These are phyloP conservation scores for Fusarium buharicum DNA, from an alignment of 2,329 filamentous ascomycete species.

Conservation along the genomic window DNA sequence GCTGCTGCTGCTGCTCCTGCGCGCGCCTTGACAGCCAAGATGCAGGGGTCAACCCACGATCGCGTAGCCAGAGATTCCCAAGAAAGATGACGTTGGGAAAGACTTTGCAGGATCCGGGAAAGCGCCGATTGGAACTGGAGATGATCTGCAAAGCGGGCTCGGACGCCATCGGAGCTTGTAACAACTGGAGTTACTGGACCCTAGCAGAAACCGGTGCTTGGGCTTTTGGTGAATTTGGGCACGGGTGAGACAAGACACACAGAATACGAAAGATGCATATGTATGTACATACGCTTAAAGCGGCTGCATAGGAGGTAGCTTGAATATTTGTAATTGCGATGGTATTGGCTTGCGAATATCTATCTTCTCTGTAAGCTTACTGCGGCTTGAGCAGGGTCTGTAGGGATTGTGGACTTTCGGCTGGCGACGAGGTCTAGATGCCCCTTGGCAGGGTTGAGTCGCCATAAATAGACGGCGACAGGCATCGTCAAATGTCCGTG, in stretches of 20 bases:
- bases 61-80: slow-evolving; percentile 35
- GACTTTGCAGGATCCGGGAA: slow-evolving; percentile 43
- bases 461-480: slow-evolving; percentile 20
- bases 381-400: no score
- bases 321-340: not conserved
- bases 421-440: slow-evolving; percentile 25
- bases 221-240: slow-evolving; percentile 15
- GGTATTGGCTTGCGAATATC: no score
- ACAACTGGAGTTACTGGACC: slow-evolving; percentile 35
- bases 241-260: slow-evolving; percentile 16
- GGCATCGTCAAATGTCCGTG: slow-evolving; percentile 3
- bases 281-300: slow-evolving; percentile 15
- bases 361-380: slow-evolving; percentile 1
- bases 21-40: slow-evolving; percentile 16
- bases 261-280: not conserved
- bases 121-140: slow-evolving; percentile 48
- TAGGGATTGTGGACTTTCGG: not conserved
- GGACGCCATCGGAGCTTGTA: slow-evolving; percentile 32
- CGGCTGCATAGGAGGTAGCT: slow-evolving; percentile 8
- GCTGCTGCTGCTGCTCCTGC: no score
- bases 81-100: slow-evolving; percentile 34
- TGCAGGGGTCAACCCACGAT: slow-evolving; percentile 39
- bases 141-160: slow-evolving; percentile 46
- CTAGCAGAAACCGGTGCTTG: slow-evolving; percentile 27
- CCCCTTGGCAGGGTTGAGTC: slow-evolving; percentile 1